Conservation (phyloP, 78 protist species). For the slime mould (Dictyostelium discoideum) region dicty_2.7 NC_007088.5:4751001-4751500, state of each 20-base stretch:
- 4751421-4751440: background rate
- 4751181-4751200: background rate
- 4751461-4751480: background rate
- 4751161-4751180: background rate
- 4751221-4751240: background rate
- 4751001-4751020: background rate
- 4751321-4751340: background rate
- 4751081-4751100: background rate
- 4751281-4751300: background rate
- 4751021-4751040: background rate
- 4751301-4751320: background rate
- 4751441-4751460: background rate
- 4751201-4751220: background rate
- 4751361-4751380: background rate
- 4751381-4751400: background rate
- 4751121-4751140: background rate
- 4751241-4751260: background rate
- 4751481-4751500: background rate
- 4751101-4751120: background rate
- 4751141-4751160: background rate
- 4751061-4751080: background rate
- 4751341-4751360: background rate
- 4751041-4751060: background rate
- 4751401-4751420: background rate
- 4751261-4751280: background rate